Evolutionary conservation across 768 basidiomycete genomes (phyloP), one percentile per base, ranked within the genome.

Genomic region (button mushroom (Agaricus bisporus)): DNA sequence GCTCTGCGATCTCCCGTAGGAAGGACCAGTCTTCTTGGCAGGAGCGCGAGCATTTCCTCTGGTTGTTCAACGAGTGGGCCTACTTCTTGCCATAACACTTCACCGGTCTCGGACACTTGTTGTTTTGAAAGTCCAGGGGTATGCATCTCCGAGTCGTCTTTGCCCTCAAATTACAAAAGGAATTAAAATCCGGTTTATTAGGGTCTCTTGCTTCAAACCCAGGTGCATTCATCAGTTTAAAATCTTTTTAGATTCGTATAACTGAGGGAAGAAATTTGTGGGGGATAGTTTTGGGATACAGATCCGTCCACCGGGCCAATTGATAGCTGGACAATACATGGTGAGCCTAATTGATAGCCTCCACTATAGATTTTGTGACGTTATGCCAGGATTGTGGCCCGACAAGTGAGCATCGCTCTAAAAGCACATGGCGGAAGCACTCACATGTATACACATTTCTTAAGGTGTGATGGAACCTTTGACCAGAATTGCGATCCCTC

Each of bases 251-350:
- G 48, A 25, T 6, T 25, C 17, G 18, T 9, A 41, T 22, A 22
- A 22, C 22, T 22, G 22, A 22, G 8, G 35, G 41, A 55, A 9
- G 11, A 28, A 14, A 14, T 41, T 22, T 32, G 42, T 25, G 7
- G 14, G 22, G 15, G 38, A 18, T 64, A 86, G 81, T 86, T 88
- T 67, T 89, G 87, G 86, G 85, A 88, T 57, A 84, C 81, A 2
- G 60, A 80, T 44, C 80, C 83, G 0, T 64, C 76, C 3, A 81
- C 79, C 17, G 86, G 87, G 10, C 87, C 87, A 5, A 64, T 63
- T 9, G 59, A 85, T 60, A 83, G 81, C 60, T 89, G 87, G 86
- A 89, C 85, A 1, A 82, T 88, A 54, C 86, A 86, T 50, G 85
- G 86, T 82, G 54, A 44, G 76, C 59, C n/a, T 22, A 47, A 2